Base-by-base conservation (phyloP, 495 filamentous ascomycete species). In the Aspergillus taichungensis region DNA sequence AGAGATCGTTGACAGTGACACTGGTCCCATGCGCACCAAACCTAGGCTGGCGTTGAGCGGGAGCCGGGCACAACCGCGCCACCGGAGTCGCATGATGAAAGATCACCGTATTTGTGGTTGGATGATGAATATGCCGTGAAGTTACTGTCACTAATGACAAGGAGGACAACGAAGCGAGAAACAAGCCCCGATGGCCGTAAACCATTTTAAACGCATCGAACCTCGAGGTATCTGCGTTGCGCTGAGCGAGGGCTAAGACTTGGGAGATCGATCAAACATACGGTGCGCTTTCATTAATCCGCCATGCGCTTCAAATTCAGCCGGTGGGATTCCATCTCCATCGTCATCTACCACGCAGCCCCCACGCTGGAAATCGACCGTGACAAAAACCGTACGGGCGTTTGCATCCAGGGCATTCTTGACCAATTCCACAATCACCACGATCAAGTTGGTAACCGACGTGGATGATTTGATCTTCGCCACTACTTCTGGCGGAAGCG, bases 391-490 rank as follows among this genome's bases (percentile, higher is more conserved):
- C 45, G 78, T 86, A 32, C 69, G 78, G 12, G 91, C 82, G 13
- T 69, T 64, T 13, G 90, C 87, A 67, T 98, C 92, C 13, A 98
- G 72, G 1, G 88, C 78, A 63, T 98, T 98, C 55, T 86, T 78
- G 6, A 91, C 50, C n/a, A 98, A 69, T 40, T 87, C 84, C 42
- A 77, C 63, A 33, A 88, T 68, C 5, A 87, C 91, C 18, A 66
- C 79, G 51, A 83, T 81, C 37, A 98, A 65, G 28, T 83, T 79
- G 3, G 80, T 85, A 50, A 97, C 84, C 14, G 74, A 71, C 6
- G 77, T 79, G 3, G 90, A 94, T 1, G 91, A 96, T 52, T 85
- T 87, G 62, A 98, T 83, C 56, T 91, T 90, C n/a, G 83, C 78
- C 42, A 80, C 72, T 42, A 88, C 88, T 41, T 91, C 77, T 18